These are phyloP conservation scores for Coriolopsis trogii DNA, from an alignment of 1,284 basidiomycete species.

Conservation along the genomic window DNA sequence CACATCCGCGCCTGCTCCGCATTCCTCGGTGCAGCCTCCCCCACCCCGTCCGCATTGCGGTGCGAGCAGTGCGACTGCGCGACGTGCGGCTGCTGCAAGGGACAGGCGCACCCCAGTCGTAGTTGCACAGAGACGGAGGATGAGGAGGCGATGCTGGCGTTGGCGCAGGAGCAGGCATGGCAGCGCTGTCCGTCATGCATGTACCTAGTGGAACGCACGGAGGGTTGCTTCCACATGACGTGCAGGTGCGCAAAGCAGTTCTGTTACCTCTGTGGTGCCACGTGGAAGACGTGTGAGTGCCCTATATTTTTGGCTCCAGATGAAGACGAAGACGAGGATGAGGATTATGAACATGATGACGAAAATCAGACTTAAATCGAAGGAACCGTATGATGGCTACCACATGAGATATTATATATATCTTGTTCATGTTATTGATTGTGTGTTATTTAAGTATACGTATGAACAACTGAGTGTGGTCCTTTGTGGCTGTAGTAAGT, in stretches of 20 bases:
- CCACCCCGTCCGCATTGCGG: not conserved
- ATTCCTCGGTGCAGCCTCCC: slow-evolving; percentile 23
- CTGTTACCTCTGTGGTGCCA: slow-evolving; percentile 43
- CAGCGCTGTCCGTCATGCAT: slow-evolving; percentile 43
- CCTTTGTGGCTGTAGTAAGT: too few species aligned
- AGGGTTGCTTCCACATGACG: slow-evolving; percentile 48
- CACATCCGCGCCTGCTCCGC: slow-evolving; percentile 13
- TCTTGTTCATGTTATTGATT: too few species aligned
- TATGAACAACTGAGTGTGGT: too few species aligned
- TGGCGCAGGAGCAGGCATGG: slow-evolving; percentile 39
- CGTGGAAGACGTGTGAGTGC: slow-evolving; percentile 43
- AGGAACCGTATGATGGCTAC: too few species aligned
- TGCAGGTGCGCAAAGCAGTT: slow-evolving; percentile 45
- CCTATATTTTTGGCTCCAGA: slow-evolving; percentile 9
- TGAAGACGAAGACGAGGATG: too few species aligned
- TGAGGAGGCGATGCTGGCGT: slow-evolving; percentile 32
- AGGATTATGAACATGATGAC: too few species aligned
- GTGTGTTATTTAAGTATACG: too few species aligned
- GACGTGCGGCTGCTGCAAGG: slow-evolving; percentile 17
- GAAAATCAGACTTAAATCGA: too few species aligned
- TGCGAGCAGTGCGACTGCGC: slow-evolving; percentile 7
- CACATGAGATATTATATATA: too few species aligned
- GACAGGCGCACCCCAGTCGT: slow-evolving; percentile 1
- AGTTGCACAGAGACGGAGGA: slow-evolving; percentile 25
- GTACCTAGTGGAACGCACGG: slow-evolving; percentile 40